Base-by-base conservation (phyloP, 2,329 filamentous ascomycete species). In the Hymenoscyphus salicellus region DNA sequence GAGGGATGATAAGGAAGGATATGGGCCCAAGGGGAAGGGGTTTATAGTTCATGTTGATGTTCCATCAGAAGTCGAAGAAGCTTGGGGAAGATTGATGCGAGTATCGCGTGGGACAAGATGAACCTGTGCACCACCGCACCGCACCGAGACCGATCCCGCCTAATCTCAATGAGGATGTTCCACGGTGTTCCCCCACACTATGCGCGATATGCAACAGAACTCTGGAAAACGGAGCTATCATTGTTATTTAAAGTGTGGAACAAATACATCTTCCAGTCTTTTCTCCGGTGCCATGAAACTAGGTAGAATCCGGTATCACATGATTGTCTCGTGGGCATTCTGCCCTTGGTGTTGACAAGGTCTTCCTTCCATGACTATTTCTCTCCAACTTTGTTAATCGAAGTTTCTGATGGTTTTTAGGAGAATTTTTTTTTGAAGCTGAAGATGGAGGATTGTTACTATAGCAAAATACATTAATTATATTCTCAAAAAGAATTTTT, bases 11-110 rank as follows among this genome's bases (percentile, higher is more conserved):
- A 68, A 72, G 46, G 62, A 75, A 10, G 79, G 79, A 0, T 82
- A 82, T 72, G 80, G 80, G 8, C 80, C 80, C 0, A 72, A 66
- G 11, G 80, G 80, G 1, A 78, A 75, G 43, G 75, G 73, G 0
- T 82, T 80, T 61, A 81, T 82, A 64, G 67, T 69, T 6, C 79
- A 81, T 72, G 78, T 81, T 16, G 76, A 79, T 68, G 70, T 82
- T 55, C 78, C 78, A 0, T 61, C 43, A 1, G 70, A 74, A 17
- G 32, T 62, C 43, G 49, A 62, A 20, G 20, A 43, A n/a, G 60
- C 60, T 16, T 62, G 60, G 60, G 20, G 33, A 32, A 36, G 33
- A 30, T 11, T 62, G 41, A 55, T 33, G 28, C 28, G 38, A 11
- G 46, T 28, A n/a, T 55, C 46, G 33, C 26, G 59, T 52, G 32